A percentile compares a stretch with the other conserved stretches of the same genome.
Evolutionary conservation across 2,329 filamentous ascomycete genomes (phyloP).

Genomic region (Davidsoniella virescens): DNA sequence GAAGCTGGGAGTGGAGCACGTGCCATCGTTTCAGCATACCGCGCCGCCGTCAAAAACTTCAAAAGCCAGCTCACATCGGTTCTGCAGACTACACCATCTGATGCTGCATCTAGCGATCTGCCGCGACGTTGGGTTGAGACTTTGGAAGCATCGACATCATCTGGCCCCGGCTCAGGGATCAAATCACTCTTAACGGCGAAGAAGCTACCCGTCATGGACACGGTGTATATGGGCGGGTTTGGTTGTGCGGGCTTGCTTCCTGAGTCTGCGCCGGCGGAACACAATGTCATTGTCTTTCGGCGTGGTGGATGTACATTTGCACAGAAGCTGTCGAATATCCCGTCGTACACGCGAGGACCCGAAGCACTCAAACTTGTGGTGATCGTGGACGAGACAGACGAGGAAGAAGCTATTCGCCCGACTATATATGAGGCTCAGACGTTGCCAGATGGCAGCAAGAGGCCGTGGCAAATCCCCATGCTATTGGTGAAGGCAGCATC

Average conservation of each 20-base stretch:
- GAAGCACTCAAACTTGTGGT: slow-evolving; percentile 63
- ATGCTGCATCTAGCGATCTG: not conserved
- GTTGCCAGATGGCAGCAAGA: slow-evolving; percentile 50
- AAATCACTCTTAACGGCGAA: slow-evolving; percentile 41
- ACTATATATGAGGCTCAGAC: slow-evolving; percentile 59
- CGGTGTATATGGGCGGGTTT: slow-evolving; percentile 53
- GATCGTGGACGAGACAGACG: slow-evolving; percentile 37
- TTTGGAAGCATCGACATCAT: slow-evolving; percentile 3
- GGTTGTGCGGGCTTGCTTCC: slow-evolving; percentile 46
- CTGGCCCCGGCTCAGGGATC: slow-evolving; percentile 42
- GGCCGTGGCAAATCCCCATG: slow-evolving; percentile 62
- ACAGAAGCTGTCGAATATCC: slow-evolving; percentile 72
- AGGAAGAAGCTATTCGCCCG: slow-evolving; percentile 34
- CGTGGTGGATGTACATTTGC: slow-evolving; percentile 76
- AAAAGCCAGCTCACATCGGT: slow-evolving; percentile 13
- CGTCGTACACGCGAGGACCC: slow-evolving; percentile 46
- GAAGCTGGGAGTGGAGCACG: slow-evolving; percentile 8
- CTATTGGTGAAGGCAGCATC: slow-evolving; percentile 61
- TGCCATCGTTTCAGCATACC: slow-evolving; percentile 13
- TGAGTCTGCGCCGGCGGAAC: slow-evolving; percentile 31
- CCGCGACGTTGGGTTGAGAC: slow-evolving; percentile 8
- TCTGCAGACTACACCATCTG: slow-evolving; percentile 11
- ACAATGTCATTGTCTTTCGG: slow-evolving; percentile 69
- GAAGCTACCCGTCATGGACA: slow-evolving; percentile 17
- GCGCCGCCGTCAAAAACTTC: slow-evolving; percentile 14